These are phyloP conservation scores for Sugiyamaella smithiae DNA, from an alignment of 805 yeast species.

Conservation along the genomic window DNA sequence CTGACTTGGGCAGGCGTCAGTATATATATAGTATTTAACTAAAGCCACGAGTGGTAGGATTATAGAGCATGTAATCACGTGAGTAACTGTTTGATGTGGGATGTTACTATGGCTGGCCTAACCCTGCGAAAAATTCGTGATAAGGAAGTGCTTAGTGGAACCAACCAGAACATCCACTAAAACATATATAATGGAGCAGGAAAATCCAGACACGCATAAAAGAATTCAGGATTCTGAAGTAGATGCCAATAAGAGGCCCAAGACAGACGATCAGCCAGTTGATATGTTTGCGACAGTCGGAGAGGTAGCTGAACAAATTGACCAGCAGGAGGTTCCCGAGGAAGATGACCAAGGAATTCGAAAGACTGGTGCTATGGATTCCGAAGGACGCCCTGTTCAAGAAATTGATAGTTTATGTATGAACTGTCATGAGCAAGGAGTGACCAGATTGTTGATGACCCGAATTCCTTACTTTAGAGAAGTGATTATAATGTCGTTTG, in stretches of 20 bases:
- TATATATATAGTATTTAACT: too few relatives aligned
- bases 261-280: background rate
- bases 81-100: too few relatives aligned
- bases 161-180: too few relatives aligned
- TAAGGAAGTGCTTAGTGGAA: background rate
- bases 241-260: slow-evolving; percentile 7
- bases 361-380: slow-evolving; percentile 75
- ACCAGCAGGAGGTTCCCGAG: slow-evolving; percentile 27
- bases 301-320: slow-evolving; percentile 50
- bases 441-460: slow-evolving; percentile 79
- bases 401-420: slow-evolving; percentile 93
- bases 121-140: background rate
- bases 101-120: background rate
- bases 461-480: slow-evolving; percentile 90
- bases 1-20: too few relatives aligned
- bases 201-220: slow-evolving; percentile 8
- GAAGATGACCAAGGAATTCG: slow-evolving; percentile 39
- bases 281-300: slow-evolving; percentile 42
- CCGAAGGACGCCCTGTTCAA: slow-evolving; percentile 90
- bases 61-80: too few relatives aligned
- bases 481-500: slow-evolving; percentile 89
- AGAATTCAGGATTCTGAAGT: background rate
- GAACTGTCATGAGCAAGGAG: slow-evolving; percentile 88
- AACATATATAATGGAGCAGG: too few relatives aligned
- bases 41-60: too few relatives aligned